These are phyloP conservation scores for Durotheca rogersii DNA, from an alignment of 495 filamentous ascomycete species.

Conservation along the genomic window DNA sequence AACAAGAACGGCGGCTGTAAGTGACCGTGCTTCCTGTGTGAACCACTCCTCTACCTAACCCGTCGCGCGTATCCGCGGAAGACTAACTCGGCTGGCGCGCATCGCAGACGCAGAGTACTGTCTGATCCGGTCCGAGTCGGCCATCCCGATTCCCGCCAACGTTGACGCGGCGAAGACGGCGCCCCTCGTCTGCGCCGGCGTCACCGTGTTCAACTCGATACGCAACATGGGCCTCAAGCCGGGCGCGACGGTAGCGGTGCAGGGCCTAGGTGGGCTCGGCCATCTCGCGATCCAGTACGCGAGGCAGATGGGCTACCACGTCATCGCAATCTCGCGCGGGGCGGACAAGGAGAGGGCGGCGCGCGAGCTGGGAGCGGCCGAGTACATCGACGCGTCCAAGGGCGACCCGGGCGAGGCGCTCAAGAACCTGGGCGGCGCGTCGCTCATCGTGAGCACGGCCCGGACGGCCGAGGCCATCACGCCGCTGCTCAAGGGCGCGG, in stretches of 20 bases:
- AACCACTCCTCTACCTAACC: not conserved
- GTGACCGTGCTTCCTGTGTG: not conserved
- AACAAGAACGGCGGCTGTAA: slow-evolving; percentile 48
- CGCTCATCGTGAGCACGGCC: slow-evolving; percentile 58
- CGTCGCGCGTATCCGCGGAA: too few relatives aligned
- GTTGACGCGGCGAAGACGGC: slow-evolving; percentile 59
- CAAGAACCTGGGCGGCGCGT: slow-evolving; percentile 63
- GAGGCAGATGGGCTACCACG: slow-evolving; percentile 61
- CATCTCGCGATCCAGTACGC: slow-evolving; percentile 68
- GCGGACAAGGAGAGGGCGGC: slow-evolving; percentile 59
- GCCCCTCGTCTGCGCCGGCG: slow-evolving; percentile 66
- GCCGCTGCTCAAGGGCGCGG: slow-evolving; percentile 55
- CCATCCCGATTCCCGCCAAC: slow-evolving; percentile 54
- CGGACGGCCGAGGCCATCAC: slow-evolving; percentile 55
- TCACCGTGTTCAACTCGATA: slow-evolving; percentile 68
- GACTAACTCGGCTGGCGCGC: too few relatives aligned
- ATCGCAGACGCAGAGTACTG: slow-evolving; percentile 63
- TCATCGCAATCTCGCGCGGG: slow-evolving; percentile 60
- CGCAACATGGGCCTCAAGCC: slow-evolving; percentile 53
- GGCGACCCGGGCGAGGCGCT: slow-evolving; percentile 53
- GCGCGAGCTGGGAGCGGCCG: slow-evolving; percentile 60
- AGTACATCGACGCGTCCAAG: slow-evolving; percentile 63
- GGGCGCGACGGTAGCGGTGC: slow-evolving; percentile 60
- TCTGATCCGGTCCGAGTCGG: slow-evolving; percentile 57
- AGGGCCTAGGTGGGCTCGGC: slow-evolving; percentile 66